Conservation (phyloP, 192 early-diverging fungal species). For the Gryganskiella cystojenkinii region DNA sequence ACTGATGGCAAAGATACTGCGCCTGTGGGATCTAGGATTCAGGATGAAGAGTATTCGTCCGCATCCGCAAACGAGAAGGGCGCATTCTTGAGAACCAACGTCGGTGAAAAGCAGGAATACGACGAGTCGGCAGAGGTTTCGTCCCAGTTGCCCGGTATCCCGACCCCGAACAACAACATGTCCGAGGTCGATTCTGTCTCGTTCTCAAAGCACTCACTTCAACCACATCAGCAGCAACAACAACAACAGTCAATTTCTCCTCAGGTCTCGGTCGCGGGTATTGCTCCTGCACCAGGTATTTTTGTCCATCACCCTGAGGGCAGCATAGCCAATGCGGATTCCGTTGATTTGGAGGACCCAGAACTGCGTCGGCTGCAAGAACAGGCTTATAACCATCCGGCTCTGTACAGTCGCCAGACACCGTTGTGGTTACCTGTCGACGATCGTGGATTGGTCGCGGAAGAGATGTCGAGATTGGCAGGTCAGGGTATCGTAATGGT, state of each 20-base stretch:
- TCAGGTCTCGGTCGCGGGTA: too few species aligned
- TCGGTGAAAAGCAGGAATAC: conserved; percentile 34
- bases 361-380: conserved; percentile 31
- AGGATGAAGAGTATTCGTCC: conserved; percentile 16
- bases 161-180: conserved; percentile 35
- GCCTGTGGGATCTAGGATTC: not conserved
- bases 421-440: conserved; percentile 44
- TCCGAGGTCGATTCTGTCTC: conserved; percentile 22
- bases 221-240: not conserved
- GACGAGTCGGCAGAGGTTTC: conserved; percentile 31
- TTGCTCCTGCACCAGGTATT: not conserved
- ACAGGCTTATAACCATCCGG: conserved; percentile 42
- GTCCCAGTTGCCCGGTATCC: conserved; percentile 33
- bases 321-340: not conserved
- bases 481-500: conserved; percentile 11
- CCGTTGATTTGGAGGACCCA: not conserved
- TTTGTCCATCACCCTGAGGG: not conserved
- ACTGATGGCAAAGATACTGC: not conserved
- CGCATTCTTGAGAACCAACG: too few species aligned
- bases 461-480: conserved; percentile 20
- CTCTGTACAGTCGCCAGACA: conserved; percentile 22
- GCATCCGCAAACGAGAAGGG: too few species aligned
- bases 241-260: not conserved
- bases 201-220: not conserved
- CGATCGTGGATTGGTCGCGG: conserved; percentile 20